Conservation (phyloP, 192 early-diverging fungal genomes). For the Mortierella alpina region DNA sequence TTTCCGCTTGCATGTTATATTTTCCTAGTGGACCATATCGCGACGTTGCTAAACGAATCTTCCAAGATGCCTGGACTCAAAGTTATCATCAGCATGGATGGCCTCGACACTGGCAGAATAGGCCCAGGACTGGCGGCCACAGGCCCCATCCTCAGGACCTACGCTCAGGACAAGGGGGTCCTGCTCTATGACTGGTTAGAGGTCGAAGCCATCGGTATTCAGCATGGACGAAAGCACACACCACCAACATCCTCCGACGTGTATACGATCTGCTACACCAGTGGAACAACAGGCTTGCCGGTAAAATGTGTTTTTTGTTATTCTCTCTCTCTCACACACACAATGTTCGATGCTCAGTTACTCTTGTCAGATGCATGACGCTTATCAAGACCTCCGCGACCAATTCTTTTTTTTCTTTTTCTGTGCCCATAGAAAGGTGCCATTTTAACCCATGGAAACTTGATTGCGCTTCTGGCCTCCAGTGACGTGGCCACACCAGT, state of each 20-base stretch:
- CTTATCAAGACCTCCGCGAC: not conserved
- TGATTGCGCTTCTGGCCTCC: constrained; percentile 60
- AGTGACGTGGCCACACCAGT: constrained; percentile 20
- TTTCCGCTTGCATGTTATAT: not conserved
- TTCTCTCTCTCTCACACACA: too few species aligned
- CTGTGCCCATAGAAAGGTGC: constrained; percentile 57
- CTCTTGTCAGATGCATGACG: not conserved
- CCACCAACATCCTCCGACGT: constrained; percentile 74
- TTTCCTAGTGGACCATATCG: constrained; percentile 57
- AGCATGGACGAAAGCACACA: constrained; percentile 63
- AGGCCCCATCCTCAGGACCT: constrained; percentile 60
- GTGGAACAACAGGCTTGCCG: constrained; percentile 87
- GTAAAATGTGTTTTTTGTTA: constrained; percentile 55
- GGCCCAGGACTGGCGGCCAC: constrained; percentile 20
- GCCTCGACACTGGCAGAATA: constrained; percentile 57
- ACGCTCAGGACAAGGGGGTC: constrained; percentile 74
- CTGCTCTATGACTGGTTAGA: constrained; percentile 66
- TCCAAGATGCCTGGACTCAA: constrained; percentile 75
- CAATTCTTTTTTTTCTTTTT: not conserved
- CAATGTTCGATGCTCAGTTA: not conserved
- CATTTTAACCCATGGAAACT: constrained; percentile 82
- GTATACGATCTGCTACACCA: constrained; percentile 83
- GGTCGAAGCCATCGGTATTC: constrained; percentile 71
- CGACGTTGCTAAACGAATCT: constrained; percentile 61
- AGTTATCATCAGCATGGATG: constrained; percentile 81